phyloP scores from a whole-genome alignment of 2,329 filamentous ascomycete species.

The Aspergillus versicolor region DNA sequence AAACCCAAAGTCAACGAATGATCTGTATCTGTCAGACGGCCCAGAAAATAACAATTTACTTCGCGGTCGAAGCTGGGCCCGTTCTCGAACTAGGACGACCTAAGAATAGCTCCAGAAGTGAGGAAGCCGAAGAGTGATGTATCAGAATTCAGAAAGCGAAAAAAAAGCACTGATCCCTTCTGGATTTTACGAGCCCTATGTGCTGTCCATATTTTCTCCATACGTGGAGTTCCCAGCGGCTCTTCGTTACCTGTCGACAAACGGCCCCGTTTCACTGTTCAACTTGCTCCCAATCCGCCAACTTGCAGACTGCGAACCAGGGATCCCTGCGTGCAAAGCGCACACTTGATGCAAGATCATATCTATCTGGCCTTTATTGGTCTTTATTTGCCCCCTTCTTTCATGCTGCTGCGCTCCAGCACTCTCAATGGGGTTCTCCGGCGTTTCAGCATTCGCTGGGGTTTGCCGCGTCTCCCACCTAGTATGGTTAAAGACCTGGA shows the following conservation, averaged over 20 bases:
- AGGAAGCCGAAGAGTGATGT: not conserved
- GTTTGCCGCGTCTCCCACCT: not conserved
- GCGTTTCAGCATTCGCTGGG: constrained; percentile 3
- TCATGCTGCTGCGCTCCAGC: not conserved
- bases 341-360: constrained; percentile 10
- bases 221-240: constrained; percentile 5
- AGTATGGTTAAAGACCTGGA: not conserved
- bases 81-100: not conserved
- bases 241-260: constrained; percentile 4
- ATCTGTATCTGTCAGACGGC: not conserved
- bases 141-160: constrained; percentile 9
- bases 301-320: constrained; percentile 5
- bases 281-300: not conserved
- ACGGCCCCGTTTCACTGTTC: constrained; percentile 2
- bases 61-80: not conserved
- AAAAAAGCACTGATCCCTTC: constrained; percentile 8
- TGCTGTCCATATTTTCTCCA: constrained; percentile 10
- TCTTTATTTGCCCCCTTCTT: not conserved
- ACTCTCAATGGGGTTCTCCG: not conserved
- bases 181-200: constrained; percentile 3
- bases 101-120: constrained; percentile 6
- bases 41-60: not conserved
- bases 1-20: not conserved
- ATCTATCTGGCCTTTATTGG: not conserved
- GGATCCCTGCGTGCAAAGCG: constrained; percentile 12